Conservation (phyloP, 345 rosid species). For the Pelargonium nanum region DNA sequence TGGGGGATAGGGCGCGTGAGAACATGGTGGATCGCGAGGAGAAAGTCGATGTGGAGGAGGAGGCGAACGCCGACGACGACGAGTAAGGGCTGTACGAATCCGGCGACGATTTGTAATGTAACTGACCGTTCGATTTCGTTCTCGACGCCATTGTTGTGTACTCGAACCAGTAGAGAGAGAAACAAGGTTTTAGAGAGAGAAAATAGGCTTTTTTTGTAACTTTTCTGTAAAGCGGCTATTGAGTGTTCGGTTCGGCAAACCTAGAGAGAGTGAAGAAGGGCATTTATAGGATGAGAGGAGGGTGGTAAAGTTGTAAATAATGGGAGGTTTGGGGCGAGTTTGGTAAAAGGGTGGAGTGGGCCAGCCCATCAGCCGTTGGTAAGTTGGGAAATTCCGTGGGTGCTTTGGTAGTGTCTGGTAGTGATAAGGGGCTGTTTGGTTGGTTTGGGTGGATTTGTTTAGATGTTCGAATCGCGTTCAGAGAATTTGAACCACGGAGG, state of each 20-base stretch:
- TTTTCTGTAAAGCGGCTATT: not conserved
- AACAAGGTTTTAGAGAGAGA: constrained; percentile 15
- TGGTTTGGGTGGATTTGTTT: too few relatives aligned
- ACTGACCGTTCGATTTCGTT: not conserved
- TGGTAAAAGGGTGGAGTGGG: not conserved
- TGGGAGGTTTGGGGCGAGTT: not conserved
- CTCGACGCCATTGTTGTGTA: not conserved
- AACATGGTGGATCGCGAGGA: constrained; percentile 17
- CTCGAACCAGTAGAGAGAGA: too few relatives aligned
- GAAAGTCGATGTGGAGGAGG: constrained; percentile 20
- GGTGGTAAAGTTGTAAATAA: not conserved
- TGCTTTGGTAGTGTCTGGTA: too few relatives aligned
- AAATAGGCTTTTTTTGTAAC: not conserved
- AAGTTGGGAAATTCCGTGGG: not conserved
- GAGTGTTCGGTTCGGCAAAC: not conserved
- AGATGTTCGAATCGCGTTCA: too few relatives aligned
- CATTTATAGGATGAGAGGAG: not conserved
- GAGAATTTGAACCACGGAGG: too few relatives aligned
- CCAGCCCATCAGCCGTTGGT: not conserved
- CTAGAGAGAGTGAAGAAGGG: not conserved
- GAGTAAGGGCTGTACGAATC: constrained; percentile 39
- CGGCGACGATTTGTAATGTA: not conserved
- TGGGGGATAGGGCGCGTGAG: constrained; percentile 26
- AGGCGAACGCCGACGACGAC: constrained; percentile 30
- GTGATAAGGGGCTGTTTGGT: too few relatives aligned